Base-by-base conservation (phyloP, 345 rosid genomes). In the Jatropha curcas region DNA sequence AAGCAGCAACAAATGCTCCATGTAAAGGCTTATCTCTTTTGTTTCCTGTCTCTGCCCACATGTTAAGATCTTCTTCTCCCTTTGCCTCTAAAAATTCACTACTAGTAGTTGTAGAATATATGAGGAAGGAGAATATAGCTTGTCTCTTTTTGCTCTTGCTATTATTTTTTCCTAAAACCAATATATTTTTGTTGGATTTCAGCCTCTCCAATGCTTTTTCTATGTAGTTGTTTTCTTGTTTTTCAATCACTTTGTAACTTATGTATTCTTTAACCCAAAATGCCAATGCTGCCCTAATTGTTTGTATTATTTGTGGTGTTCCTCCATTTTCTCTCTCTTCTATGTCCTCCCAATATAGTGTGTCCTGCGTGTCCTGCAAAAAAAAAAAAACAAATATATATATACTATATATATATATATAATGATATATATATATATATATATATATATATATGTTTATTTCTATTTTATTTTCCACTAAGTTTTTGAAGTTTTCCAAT, bases 181-280 rank as follows among this genome's bases (percentile, higher is more conserved):
- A 10, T 5, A 87, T 77, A 79, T 87, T 85, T 11, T 63, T 71
- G 50, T 87, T 85, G 1, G 80, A 79, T 1, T 77, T 64, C 7
- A 87, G 82, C 75, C 88, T 89, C 17, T 77, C 19, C 5, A 86
- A 43, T 52, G 91, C 88, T 73, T 50, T 74, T 4, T 73, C 55
- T 1, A 84, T 83, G 81, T 79, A 81, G 7, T 30, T 55, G 1
- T 71, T 55, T 19, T 89, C 91, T 39, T 76, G 71, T 33, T 79
- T 73, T 2, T 75, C 69, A 5, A 89, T 87, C 35, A 77, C 76
- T 45, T 71, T 20, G 62, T 71, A 64, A 35, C 85, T 74, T 1
- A 87, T 62, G 39, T 79, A 87, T n/a, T 84, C 91, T 51, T 89
- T 89, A 0, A 85, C 77, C 93, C 91, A 85, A 13, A 89, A 85